Conservation (phyloP, 1,284 basidiomycete species). For the Tilletia horrida region DNA sequence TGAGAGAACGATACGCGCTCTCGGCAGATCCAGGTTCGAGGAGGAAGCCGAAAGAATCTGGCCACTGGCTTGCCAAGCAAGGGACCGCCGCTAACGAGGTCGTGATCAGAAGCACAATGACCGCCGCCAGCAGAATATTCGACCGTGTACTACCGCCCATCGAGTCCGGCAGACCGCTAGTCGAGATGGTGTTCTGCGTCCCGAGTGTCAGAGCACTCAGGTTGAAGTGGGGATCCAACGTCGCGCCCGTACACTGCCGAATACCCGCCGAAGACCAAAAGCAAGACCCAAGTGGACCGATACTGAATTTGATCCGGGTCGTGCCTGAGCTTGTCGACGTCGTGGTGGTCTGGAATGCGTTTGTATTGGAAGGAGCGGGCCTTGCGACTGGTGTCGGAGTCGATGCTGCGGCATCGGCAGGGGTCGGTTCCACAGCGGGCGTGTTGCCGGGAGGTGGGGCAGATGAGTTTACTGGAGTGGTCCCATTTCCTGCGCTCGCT, state of each 20-base stretch:
- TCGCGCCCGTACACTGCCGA: background rate
- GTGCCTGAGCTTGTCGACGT: background rate
- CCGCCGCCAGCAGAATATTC: background rate
- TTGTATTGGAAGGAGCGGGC: background rate
- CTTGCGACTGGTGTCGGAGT: background rate
- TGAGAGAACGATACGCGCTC: background rate
- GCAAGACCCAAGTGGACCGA: slow-evolving; percentile 10
- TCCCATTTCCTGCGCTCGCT: background rate
- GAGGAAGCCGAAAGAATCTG: background rate
- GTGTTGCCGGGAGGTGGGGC: background rate
- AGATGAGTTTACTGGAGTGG: too few species aligned
- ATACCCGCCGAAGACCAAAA: background rate
- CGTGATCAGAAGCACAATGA: background rate
- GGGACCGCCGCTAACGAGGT: background rate
- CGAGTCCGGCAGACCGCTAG: background rate
- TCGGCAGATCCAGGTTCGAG: background rate
- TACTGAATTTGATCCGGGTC: background rate
- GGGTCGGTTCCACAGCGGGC: background rate
- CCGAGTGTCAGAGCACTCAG: background rate
- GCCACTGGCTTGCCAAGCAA: background rate
- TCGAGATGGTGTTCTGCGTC: background rate
- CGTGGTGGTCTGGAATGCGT: background rate
- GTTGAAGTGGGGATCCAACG: background rate
- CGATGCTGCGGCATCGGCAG: background rate
- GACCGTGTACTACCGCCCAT: background rate